Conservation (phyloP, 2,329 filamentous ascomycete species). For the Trichoderma atroviride region DNA sequence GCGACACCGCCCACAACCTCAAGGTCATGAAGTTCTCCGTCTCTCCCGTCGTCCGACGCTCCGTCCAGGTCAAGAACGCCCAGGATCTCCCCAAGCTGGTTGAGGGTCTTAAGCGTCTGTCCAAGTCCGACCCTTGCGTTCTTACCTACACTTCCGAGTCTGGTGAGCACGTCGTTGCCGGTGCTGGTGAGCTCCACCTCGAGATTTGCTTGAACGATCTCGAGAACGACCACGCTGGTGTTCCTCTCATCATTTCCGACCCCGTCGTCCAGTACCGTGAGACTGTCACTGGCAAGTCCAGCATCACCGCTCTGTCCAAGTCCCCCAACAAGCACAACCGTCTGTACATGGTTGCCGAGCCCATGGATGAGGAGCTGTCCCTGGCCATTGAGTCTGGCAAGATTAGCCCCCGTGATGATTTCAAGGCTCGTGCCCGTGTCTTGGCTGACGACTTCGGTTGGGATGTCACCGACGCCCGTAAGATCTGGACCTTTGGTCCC, state of each 20-base stretch:
- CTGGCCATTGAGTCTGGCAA: slow-evolving; percentile 89
- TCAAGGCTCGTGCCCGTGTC: slow-evolving; percentile 96
- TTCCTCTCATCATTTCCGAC: slow-evolving; percentile 96
- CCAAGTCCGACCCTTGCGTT: slow-evolving; percentile 99
- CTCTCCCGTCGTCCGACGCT: slow-evolving; percentile 96
- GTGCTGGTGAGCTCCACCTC: slow-evolving; percentile 98
- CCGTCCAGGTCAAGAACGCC: slow-evolving; percentile 99
- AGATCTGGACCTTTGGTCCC: slow-evolving; percentile 99
- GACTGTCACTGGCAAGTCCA: slow-evolving; percentile 81
- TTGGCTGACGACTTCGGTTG: slow-evolving; percentile 96
- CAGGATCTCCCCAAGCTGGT: slow-evolving; percentile 99
- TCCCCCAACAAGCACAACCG: slow-evolving; percentile 99
- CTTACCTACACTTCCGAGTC: slow-evolving; percentile 86
- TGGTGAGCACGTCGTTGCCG: slow-evolving; percentile 98
- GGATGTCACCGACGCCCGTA: slow-evolving; percentile 99
- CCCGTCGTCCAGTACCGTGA: slow-evolving; percentile 99
- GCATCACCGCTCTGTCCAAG: slow-evolving; percentile 97
- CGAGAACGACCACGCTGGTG: slow-evolving; percentile 98
- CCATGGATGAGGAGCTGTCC: slow-evolving; percentile 88
- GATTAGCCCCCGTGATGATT: slow-evolving; percentile 93
- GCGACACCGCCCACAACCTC: slow-evolving; percentile 97
- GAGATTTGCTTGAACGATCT: slow-evolving; percentile 99
- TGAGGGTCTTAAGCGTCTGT: slow-evolving; percentile 99
- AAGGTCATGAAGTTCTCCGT: slow-evolving; percentile 99
- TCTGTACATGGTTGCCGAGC: slow-evolving; percentile 93